Conservation (phyloP, 345 rosid genomes). For the Triadica sebifera region DNA sequence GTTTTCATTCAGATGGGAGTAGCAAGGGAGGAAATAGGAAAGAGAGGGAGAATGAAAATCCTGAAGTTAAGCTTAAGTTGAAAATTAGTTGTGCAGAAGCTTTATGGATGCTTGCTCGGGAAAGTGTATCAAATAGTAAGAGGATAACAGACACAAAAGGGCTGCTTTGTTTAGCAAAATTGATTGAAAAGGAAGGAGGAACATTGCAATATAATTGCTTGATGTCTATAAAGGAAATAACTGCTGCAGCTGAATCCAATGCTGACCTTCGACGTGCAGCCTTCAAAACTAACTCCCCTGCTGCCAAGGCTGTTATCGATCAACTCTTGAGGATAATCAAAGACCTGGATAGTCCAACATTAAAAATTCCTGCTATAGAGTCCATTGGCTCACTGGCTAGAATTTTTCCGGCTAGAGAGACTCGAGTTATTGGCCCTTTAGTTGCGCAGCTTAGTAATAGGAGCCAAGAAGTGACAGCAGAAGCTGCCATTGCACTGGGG, state of each 20-base stretch:
- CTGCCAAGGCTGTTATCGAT: slow-evolving; percentile 82
- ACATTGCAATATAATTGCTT: slow-evolving; percentile 71
- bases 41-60: slow-evolving; percentile 71
- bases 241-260: slow-evolving; percentile 67
- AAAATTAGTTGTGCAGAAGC: slow-evolving; percentile 70
- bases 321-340: slow-evolving; percentile 68
- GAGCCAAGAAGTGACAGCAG: slow-evolving; percentile 59
- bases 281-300: slow-evolving; percentile 78
- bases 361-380: slow-evolving; percentile 63
- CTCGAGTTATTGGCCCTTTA: slow-evolving; percentile 62
- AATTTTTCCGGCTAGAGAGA: slow-evolving; percentile 87
- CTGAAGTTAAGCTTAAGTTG: slow-evolving; percentile 57
- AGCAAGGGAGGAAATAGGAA: slow-evolving; percentile 42
- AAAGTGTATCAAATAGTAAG: slow-evolving; percentile 65
- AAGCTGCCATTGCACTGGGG: slow-evolving; percentile 69
- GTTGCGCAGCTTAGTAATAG: slow-evolving; percentile 52
- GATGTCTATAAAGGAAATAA: slow-evolving; percentile 82
- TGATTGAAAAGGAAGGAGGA: slow-evolving; percentile 66
- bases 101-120: slow-evolving; percentile 79
- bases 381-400: slow-evolving; percentile 79
- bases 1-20: slow-evolving; percentile 34
- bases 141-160: slow-evolving; percentile 90
- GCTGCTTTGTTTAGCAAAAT: slow-evolving; percentile 79
- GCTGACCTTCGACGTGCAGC: slow-evolving; percentile 78
- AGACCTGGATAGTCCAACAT: slow-evolving; percentile 43